Percentiles rank a stretch among this genome's conserved stretches.
phyloP scores from a whole-genome alignment of 176 grass and related monocot species.

The Lolium perenne region DNA sequence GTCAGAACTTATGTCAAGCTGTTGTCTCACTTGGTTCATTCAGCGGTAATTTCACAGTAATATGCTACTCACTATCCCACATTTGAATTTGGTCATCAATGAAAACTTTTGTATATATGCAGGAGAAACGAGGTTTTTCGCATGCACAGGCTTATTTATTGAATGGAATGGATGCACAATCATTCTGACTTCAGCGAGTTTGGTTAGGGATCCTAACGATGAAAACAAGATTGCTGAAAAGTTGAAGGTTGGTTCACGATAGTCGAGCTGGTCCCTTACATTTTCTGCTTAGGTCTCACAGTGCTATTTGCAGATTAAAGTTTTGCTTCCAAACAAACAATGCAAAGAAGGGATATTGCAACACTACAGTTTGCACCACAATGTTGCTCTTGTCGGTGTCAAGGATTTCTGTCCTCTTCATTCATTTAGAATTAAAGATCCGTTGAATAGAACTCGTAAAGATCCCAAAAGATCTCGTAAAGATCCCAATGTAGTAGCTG shows the following conservation, averaged over 20 bases:
- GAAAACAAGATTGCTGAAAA: slow-evolving; percentile 31
- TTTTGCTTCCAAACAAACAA: slow-evolving; percentile 11
- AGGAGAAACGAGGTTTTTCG: slow-evolving; percentile 27
- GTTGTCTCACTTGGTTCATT: slow-evolving; percentile 33
- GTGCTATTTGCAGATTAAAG: slow-evolving; percentile 16
- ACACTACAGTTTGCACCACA: background rate
- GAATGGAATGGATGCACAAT: background rate
- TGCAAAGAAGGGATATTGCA: slow-evolving; percentile 16
- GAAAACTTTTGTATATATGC: background rate
- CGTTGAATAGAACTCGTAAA: background rate
- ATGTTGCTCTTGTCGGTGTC: slow-evolving; percentile 30
- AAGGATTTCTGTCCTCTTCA: background rate
- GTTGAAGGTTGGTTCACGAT: background rate
- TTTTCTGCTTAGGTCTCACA: background rate
- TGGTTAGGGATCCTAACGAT: slow-evolving; percentile 33
- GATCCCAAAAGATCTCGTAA: background rate
- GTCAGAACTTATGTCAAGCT: background rate
- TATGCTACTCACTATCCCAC: background rate
- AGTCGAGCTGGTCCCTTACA: background rate
- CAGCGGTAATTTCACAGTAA: slow-evolving; percentile 4
- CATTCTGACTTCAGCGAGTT: slow-evolving; percentile 31
- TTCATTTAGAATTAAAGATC: background rate
- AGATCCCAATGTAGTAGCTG: background rate
- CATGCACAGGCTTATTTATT: slow-evolving; percentile 25
- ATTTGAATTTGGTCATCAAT: background rate